Evolutionary conservation across 345 rosid genomes (phyloP).

Genomic region (Arabidopsis arenosa): DNA sequence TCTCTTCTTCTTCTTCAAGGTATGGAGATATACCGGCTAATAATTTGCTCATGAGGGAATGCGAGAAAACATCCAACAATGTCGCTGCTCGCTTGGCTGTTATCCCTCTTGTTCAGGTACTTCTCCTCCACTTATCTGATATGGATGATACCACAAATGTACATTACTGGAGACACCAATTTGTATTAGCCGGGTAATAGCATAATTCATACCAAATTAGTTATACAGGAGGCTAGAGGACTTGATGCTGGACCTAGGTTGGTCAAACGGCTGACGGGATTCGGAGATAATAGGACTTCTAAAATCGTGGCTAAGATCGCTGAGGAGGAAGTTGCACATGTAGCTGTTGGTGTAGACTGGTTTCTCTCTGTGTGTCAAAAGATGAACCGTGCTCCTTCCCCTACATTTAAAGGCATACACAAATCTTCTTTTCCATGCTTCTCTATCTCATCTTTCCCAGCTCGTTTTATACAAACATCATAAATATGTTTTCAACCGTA

Average conservation of each 20-base stretch:
- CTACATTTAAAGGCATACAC: slow-evolving; percentile 75
- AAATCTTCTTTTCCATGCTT: slow-evolving; percentile 19
- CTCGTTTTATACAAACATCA: slow-evolving; percentile 16
- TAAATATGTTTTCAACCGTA: slow-evolving; percentile 21
- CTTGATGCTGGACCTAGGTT: slow-evolving; percentile 98
- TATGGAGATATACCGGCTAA: slow-evolving; percentile 98
- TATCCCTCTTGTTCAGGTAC: slow-evolving; percentile 46
- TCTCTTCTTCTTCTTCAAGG: slow-evolving; percentile 43
- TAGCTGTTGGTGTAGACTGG: slow-evolving; percentile 91
- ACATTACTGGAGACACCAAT: neutral
- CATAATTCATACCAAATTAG: slow-evolving; percentile 12
- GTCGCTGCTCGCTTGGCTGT: slow-evolving; percentile 88
- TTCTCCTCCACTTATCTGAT: neutral
- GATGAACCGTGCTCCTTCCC: slow-evolving; percentile 68
- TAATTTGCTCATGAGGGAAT: slow-evolving; percentile 86
- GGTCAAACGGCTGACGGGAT: slow-evolving; percentile 78
- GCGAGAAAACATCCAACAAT: slow-evolving; percentile 75
- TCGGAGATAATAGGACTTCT: slow-evolving; percentile 82
- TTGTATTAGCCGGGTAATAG: neutral
- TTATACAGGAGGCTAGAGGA: slow-evolving; percentile 86
- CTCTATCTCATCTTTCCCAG: neutral
- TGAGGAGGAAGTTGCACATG: slow-evolving; percentile 95
- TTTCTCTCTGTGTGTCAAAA: slow-evolving; percentile 73
- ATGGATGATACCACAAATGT: neutral
- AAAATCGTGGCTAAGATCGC: slow-evolving; percentile 76